Conservation (phyloP, 2,329 filamentous ascomycete species). For the Arthroderma uncinatum region DNA sequence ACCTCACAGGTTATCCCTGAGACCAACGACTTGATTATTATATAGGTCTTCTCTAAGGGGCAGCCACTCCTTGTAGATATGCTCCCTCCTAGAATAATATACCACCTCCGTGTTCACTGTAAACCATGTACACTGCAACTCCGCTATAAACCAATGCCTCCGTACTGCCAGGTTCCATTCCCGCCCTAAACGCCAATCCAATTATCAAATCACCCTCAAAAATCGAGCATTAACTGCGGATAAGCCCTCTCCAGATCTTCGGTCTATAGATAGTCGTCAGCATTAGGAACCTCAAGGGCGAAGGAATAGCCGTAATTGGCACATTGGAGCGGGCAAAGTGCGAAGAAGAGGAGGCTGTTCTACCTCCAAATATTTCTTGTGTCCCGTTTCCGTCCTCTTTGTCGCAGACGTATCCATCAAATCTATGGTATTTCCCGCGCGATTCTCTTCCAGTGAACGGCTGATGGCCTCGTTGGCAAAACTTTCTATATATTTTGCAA, state of each 20-base stretch:
- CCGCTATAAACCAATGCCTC: no score
- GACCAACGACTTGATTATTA: no score
- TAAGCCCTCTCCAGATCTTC: conserved; percentile 84
- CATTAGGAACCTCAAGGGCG: neutral
- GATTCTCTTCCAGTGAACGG: conserved; percentile 60
- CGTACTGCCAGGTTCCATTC: no score
- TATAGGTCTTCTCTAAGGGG: no score
- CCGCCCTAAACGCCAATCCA: neutral
- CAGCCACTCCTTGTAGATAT: no score
- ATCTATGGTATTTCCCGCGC: conserved; percentile 30
- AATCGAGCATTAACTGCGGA: conserved; percentile 74
- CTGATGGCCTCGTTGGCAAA: conserved; percentile 86
- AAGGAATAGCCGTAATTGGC: neutral
- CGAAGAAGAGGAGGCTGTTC: neutral
- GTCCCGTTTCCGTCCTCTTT: neutral
- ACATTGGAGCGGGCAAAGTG: neutral
- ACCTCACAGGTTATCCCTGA: no score
- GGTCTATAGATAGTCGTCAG: conserved; percentile 41
- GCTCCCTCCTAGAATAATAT: no score
- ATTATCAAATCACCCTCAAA: conserved; percentile 40
- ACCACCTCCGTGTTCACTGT: no score
- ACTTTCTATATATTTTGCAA: conserved; percentile 78
- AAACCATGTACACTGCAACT: no score
- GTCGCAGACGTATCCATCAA: conserved; percentile 7
- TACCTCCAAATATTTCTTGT: neutral